Conservation (phyloP, 2,329 filamentous ascomycete species). For the Xylariaceae sp. region DNA sequence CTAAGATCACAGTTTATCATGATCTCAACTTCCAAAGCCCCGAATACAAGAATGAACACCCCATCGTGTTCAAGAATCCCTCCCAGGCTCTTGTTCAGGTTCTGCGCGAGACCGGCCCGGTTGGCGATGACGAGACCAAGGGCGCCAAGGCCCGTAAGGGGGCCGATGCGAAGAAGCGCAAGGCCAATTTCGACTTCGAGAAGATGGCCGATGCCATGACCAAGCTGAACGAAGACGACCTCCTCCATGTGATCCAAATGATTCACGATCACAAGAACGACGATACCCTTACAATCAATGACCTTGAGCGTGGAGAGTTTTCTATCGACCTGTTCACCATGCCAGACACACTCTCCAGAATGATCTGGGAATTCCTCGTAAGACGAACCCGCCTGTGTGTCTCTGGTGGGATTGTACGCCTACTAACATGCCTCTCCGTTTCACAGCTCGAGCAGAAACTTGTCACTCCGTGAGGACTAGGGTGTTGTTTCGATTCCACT, state of each 20-base stretch:
- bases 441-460: constrained; percentile 28
- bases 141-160: constrained; percentile 54
- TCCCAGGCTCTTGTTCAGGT: constrained; percentile 75
- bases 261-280: constrained; percentile 95
- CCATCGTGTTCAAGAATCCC: constrained; percentile 85
- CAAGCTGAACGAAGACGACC: constrained; percentile 85
- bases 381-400: constrained; percentile 5
- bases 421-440: too few species aligned
- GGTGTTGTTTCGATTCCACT: constrained; percentile 9
- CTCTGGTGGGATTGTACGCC: too few species aligned
- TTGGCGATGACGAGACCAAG: constrained; percentile 65
- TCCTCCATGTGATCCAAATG: constrained; percentile 93
- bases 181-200: constrained; percentile 76
- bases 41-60: constrained; percentile 77
- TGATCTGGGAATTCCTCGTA: constrained; percentile 85
- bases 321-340: constrained; percentile 98
- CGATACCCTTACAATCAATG: constrained; percentile 95
- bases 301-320: constrained; percentile 95
- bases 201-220: constrained; percentile 90
- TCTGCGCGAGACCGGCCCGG: constrained; percentile 76
- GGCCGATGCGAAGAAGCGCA: constrained; percentile 70
- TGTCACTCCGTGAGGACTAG: constrained; percentile 14
- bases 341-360: constrained; percentile 80
- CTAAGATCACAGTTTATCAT: constrained; percentile 73
- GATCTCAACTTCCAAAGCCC: constrained; percentile 86